Evolutionary conservation across 164 flowering plant species (phyloP).

Genomic region (Dillenia turbinata): DNA sequence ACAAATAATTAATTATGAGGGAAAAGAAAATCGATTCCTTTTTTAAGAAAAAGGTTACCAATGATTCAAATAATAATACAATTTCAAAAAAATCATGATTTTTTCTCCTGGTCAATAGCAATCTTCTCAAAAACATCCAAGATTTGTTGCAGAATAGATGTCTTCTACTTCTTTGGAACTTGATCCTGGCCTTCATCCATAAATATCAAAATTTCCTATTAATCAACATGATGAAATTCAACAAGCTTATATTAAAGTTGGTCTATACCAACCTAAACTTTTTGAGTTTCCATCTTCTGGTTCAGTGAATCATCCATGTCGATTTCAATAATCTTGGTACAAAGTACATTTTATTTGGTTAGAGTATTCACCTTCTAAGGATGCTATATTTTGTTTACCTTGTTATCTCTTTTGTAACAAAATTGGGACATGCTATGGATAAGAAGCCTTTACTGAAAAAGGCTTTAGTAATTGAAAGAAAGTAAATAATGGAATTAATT

Average conservation of each 20-base stretch:
- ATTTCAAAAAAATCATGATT: too few relatives aligned
- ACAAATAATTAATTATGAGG: too few relatives aligned
- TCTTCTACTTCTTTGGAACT: background rate
- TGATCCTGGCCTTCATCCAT: background rate
- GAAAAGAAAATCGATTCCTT: too few relatives aligned
- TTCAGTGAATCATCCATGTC: background rate
- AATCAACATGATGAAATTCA: background rate
- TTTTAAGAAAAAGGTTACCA: too few relatives aligned
- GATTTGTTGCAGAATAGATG: too few relatives aligned
- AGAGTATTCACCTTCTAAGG: conserved; percentile 4
- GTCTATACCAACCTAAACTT: conserved; percentile 1
- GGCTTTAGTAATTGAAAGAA: conserved; percentile 6
- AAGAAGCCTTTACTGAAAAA: background rate
- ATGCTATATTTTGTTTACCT: conserved; percentile 10
- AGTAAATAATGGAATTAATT: background rate
- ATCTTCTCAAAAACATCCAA: too few relatives aligned
- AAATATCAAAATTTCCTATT: background rate
- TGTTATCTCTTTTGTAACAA: conserved; percentile 4
- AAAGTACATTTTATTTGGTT: background rate
- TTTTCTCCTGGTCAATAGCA: too few relatives aligned
- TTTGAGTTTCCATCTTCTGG: background rate
- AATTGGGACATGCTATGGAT: background rate
- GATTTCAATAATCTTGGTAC: conserved; percentile 1
- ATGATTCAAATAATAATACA: too few relatives aligned
- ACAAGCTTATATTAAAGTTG: conserved; percentile 1